These are phyloP conservation scores for Trametes hirsuta DNA, from an alignment of 1,284 basidiomycete genomes.

Conservation along the genomic window DNA sequence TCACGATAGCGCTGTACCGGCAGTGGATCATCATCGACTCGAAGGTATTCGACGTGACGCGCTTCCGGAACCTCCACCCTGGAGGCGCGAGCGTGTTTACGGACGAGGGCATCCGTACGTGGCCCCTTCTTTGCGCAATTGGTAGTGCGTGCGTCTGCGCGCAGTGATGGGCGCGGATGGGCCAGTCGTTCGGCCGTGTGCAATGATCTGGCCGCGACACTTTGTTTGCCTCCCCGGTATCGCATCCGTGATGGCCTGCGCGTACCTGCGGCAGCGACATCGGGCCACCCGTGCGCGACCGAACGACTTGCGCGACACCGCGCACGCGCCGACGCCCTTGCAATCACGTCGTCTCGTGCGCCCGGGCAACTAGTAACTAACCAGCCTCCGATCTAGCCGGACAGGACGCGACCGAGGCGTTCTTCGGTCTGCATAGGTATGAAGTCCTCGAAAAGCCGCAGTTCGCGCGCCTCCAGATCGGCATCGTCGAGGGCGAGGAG, in stretches of 20 bases:
- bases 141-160: too few relatives aligned
- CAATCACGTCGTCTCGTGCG: neutral
- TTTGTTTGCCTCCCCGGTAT: too few relatives aligned
- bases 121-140: neutral
- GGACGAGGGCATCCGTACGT: constrained; percentile 73
- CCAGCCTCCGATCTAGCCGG: constrained; percentile 52
- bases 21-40: constrained; percentile 86
- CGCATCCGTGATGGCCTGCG: too few relatives aligned
- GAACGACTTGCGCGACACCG: neutral
- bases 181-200: too few relatives aligned
- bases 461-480: constrained; percentile 73
- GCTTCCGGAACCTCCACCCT: constrained; percentile 81
- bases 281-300: too few relatives aligned
- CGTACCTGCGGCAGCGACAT: too few relatives aligned
- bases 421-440: constrained; percentile 82
- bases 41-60: constrained; percentile 81
- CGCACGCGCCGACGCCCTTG: neutral
- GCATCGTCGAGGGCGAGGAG: constrained; percentile 68
- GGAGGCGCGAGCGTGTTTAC: constrained; percentile 79
- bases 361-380: neutral
- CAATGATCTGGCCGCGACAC: too few relatives aligned
- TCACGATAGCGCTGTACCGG: neutral
- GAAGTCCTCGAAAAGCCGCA: constrained; percentile 79
- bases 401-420: constrained; percentile 84
- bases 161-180: neutral